These are phyloP conservation scores for Knufia fluminis DNA, from an alignment of 2,329 filamentous ascomycete species.

Conservation along the genomic window DNA sequence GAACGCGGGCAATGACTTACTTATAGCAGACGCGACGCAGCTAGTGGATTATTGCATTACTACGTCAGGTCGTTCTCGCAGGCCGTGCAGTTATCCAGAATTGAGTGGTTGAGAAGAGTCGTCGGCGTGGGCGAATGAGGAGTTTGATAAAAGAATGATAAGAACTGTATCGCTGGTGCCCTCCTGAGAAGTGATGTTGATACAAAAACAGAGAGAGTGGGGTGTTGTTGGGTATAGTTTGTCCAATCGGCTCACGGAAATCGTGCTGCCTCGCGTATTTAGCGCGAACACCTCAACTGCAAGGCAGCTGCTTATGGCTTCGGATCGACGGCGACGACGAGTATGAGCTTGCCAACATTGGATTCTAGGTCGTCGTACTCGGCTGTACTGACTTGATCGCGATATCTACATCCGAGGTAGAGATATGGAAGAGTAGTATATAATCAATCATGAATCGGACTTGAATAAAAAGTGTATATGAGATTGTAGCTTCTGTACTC, in stretches of 20 bases:
- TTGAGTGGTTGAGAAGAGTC: neutral
- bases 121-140: too few species aligned
- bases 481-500: too few species aligned
- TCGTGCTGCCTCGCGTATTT: neutral
- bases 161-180: too few species aligned
- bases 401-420: too few species aligned
- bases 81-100: too few species aligned
- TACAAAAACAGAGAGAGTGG: conserved; percentile 1
- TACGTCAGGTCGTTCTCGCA: neutral
- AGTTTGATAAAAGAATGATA: too few species aligned
- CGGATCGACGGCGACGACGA: neutral
- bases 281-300: neutral
- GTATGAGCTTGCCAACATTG: neutral
- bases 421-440: too few species aligned
- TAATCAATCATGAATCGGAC: too few species aligned
- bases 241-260: neutral
- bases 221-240: conserved; percentile 2
- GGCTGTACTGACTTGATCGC: neutral
- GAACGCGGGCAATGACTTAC: neutral
- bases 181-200: neutral
- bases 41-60: neutral
- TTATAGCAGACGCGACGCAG: neutral
- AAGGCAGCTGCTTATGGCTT: neutral
- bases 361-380: neutral
- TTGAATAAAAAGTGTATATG: too few species aligned